A percentile compares a stretch with the other conserved stretches of the same genome.
These are phyloP conservation scores for Zizania palustris DNA, from an alignment of 202 grass and related monocot species.

Conservation along the genomic window DNA sequence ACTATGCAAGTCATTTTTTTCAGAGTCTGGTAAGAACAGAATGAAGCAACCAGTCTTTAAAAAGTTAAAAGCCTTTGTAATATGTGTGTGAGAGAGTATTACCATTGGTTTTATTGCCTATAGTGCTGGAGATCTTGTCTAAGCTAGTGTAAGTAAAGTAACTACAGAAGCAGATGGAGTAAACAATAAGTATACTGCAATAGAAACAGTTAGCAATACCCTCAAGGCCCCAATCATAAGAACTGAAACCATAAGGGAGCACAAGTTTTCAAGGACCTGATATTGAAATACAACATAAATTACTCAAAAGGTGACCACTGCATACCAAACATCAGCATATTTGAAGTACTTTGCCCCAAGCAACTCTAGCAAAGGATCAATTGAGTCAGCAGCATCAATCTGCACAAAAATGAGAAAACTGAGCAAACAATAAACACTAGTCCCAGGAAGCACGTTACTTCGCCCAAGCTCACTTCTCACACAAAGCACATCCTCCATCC, in stretches of 20 bases:
- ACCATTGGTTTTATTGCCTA: constrained; percentile 61
- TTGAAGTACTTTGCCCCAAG: constrained; percentile 78
- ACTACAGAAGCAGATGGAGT: constrained; percentile 53
- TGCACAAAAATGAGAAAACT: constrained; percentile 41
- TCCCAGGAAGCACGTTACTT: constrained; percentile 14
- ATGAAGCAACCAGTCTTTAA: constrained; percentile 26
- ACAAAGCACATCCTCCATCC: background rate
- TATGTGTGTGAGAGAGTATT: background rate
- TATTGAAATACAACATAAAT: constrained; percentile 12
- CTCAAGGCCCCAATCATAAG: background rate
- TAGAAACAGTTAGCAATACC: background rate
- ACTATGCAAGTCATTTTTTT: constrained; percentile 39
- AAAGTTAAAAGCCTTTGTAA: background rate
- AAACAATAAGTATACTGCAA: constrained; percentile 26
- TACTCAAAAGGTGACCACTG: background rate
- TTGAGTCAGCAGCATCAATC: constrained; percentile 53
- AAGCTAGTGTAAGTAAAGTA: constrained; percentile 87
- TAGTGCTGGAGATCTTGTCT: constrained; percentile 71
- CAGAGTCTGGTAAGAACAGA: constrained; percentile 49
- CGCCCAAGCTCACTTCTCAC: background rate
- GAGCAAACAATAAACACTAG: constrained; percentile 10
- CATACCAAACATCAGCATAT: constrained; percentile 88
- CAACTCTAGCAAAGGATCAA: constrained; percentile 70
- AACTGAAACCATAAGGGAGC: constrained; percentile 11
- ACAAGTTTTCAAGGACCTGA: constrained; percentile 25